A percentile compares a stretch with the other conserved stretches of the same genome.
phyloP scores from a whole-genome alignment of 2,329 filamentous ascomycete genomes.

The Monilinia laxa region DNA sequence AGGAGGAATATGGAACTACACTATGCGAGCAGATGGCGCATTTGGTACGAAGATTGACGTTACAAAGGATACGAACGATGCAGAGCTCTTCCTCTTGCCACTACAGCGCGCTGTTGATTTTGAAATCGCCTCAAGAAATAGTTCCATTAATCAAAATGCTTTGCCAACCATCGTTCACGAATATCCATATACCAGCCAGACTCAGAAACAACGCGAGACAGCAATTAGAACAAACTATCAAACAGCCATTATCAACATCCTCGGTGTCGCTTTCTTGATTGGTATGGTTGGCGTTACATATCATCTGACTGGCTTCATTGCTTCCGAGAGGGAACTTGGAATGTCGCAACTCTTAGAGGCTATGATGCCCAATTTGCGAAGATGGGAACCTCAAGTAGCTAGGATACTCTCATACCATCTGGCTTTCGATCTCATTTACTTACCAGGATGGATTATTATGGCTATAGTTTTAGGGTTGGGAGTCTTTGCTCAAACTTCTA shows the following conservation, averaged over 20 bases:
- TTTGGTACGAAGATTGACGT: constrained; percentile 66
- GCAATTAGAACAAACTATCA: constrained; percentile 70
- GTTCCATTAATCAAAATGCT: constrained; percentile 42
- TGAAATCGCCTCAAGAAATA: constrained; percentile 62
- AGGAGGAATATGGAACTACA: constrained; percentile 79
- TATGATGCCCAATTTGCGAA: constrained; percentile 76
- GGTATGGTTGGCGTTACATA: constrained; percentile 81
- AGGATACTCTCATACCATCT: constrained; percentile 78
- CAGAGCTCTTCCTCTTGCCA: constrained; percentile 74
- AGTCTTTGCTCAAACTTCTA: constrained; percentile 64
- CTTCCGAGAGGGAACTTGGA: constrained; percentile 79
- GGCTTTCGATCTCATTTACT: constrained; percentile 75
- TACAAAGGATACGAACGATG: constrained; percentile 66
- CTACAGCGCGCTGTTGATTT: constrained; percentile 76
- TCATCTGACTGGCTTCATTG: constrained; percentile 82
- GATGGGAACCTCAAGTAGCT: constrained; percentile 75
- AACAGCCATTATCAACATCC: constrained; percentile 68
- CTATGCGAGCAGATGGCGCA: constrained; percentile 71
- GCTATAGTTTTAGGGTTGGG: constrained; percentile 62
- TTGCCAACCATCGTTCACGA: constrained; percentile 56
- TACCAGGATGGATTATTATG: constrained; percentile 80
- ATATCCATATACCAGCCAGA: constrained; percentile 74
- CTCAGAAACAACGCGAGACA: constrained; percentile 63
- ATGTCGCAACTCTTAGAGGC: constrained; percentile 88
- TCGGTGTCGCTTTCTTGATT: constrained; percentile 77